A percentile compares a stretch with the other conserved stretches of the same genome.
These are phyloP conservation scores for Saraca asoca DNA, from an alignment of 331 rosid species.

Conservation along the genomic window DNA sequence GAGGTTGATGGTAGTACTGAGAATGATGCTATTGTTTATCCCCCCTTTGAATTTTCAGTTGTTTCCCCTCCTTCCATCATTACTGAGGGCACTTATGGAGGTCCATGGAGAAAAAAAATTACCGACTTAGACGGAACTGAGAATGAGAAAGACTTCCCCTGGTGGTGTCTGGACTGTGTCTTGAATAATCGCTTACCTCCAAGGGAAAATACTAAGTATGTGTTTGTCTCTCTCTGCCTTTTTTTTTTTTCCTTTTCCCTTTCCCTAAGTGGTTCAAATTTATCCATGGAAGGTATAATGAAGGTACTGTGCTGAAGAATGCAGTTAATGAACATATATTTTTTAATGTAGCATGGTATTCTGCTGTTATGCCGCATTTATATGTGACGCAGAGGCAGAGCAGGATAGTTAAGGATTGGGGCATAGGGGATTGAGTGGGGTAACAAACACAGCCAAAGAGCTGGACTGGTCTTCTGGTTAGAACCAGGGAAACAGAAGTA, in stretches of 20 bases:
- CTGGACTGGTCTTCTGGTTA: no score
- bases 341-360: conserved; percentile 23
- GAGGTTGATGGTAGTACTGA: conserved; percentile 78
- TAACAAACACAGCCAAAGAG: no score
- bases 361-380: conserved; percentile 8
- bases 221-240: conserved; percentile 28
- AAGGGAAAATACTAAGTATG: conserved; percentile 92
- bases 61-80: conserved; percentile 85
- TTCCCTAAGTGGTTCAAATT: conserved; percentile 22
- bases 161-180: conserved; percentile 92
- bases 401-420: no score
- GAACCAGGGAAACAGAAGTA: no score
- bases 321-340: neutral
- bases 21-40: conserved; percentile 83
- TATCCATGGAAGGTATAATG: conserved; percentile 15
- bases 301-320: conserved; percentile 16
- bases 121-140: conserved; percentile 89
- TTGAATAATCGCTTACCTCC: conserved; percentile 87
- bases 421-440: no score
- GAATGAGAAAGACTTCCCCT: conserved; percentile 93
- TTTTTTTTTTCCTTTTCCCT: conserved; percentile 15
- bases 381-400: no score
- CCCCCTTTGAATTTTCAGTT: conserved; percentile 90
- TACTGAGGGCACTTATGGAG: conserved; percentile 94
- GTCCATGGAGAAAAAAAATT: conserved; percentile 93